phyloP scores from a whole-genome alignment of 345 rosid species.

The Brassica cretica region DNA sequence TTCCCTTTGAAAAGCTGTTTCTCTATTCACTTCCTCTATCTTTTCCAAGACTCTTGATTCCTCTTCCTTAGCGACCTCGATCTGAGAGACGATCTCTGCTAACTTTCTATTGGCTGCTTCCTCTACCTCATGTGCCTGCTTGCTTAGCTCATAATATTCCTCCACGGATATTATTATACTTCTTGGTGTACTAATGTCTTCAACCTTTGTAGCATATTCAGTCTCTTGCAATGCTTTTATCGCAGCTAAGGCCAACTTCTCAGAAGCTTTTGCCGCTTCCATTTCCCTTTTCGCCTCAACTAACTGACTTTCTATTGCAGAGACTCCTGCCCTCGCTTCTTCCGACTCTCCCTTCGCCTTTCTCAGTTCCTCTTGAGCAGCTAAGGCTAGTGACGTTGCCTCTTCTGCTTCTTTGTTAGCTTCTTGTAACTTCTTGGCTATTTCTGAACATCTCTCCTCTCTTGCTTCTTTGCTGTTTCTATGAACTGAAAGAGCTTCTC shows the following conservation, averaged over 20 bases:
- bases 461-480: constrained; percentile 62
- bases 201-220: constrained; percentile 46
- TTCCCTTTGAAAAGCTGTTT: constrained; percentile 54
- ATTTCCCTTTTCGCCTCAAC: constrained; percentile 72
- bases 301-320: constrained; percentile 57
- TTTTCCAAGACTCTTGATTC: constrained; percentile 61
- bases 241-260: constrained; percentile 82
- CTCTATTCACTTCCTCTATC: constrained; percentile 68
- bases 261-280: constrained; percentile 87
- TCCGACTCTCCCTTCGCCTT: constrained; percentile 74
- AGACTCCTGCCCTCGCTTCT: constrained; percentile 66
- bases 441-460: constrained; percentile 55
- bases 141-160: constrained; percentile 88
- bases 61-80: constrained; percentile 74
- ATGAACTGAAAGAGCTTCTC: constrained; percentile 55
- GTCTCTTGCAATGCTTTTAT: constrained; percentile 86
- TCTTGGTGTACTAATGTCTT: constrained; percentile 39
- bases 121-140: constrained; percentile 77
- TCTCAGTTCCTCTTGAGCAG: constrained; percentile 68
- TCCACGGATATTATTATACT: constrained; percentile 69
- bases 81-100: constrained; percentile 69
- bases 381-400: constrained; percentile 60
- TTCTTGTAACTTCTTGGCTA: constrained; percentile 68
- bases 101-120: constrained; percentile 76
- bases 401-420: constrained; percentile 69